Evolutionary conservation across 352 stramenopile species (phyloP), one percentile per base, ranked within the genome.

Genomic region (Pythium brassicae): DNA sequence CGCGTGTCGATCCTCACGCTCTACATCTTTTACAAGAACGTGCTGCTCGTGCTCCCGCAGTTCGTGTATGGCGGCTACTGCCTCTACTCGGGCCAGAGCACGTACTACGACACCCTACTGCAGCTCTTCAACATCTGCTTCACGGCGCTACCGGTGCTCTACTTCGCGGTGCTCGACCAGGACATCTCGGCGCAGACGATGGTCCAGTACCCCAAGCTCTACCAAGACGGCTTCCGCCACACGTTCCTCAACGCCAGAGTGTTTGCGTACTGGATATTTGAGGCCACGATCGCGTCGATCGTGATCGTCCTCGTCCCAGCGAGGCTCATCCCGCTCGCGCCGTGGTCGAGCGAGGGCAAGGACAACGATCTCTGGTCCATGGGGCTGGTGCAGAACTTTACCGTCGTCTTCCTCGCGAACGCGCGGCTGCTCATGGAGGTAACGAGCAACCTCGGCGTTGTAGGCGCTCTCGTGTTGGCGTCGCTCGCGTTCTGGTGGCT

Each of bases 21-120:
- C 34, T 94, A 92, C 65, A 87, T 88, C n/a, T 94, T 94, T 64
- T 92, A 94, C 76, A 94, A 94, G 67, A 92, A 91, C 66, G 78
- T 87, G 27, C 58, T 92, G 37, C 71, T 94, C 14, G 82, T 92
- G 39, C 61, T 94, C 20, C 76, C 82, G 23, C 79, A 92, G 59
- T 92, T 90, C 53, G 78, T 94, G 51, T 92, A 74, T 50, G 79
- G 79, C 6, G 74, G 64, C 8, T 83, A 80, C 43, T 90, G 78
- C 17, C 66, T 90, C 15, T 92, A 86, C 65, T 92, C 77, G 2
- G 83, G 83, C 9, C 82, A 94, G 42, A 83, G 76, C 50, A 83
- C 75, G 14, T 92, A 90, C 69, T 87, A 89, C 53, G 79, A 92
- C 57, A 66, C 75, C 6, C 63, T 94, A 0, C 71, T 92, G 42